Conservation (phyloP, 208 protist species). For the Blechomonas ayalai region DNA sequence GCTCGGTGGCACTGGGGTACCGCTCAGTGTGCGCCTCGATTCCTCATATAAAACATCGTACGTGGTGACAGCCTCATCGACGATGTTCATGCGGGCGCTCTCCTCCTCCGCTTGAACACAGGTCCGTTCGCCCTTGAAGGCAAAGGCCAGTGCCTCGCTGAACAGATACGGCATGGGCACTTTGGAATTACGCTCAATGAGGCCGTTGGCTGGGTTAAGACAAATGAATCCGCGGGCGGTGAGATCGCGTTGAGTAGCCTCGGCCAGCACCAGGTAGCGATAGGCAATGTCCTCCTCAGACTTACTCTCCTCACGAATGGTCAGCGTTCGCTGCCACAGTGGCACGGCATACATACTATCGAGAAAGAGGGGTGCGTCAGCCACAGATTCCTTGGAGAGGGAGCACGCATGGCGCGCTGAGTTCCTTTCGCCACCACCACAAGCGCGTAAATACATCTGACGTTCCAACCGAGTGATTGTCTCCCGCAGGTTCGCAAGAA, state of each 20-base stretch:
- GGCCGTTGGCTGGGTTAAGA: slow-evolving; percentile 12
- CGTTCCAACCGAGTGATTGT: slow-evolving; percentile 28
- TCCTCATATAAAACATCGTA: slow-evolving; percentile 3
- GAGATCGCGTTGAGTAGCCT: slow-evolving; percentile 38
- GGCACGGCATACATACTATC: slow-evolving; percentile 37
- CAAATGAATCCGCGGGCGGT: slow-evolving; percentile 17
- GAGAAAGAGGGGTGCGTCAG: slow-evolving; percentile 11
- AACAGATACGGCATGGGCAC: slow-evolving; percentile 12
- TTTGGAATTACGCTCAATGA: slow-evolving; percentile 2
- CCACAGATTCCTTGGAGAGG: slow-evolving; percentile 1
- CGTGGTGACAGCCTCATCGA: slow-evolving; percentile 20
- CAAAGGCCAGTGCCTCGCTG: slow-evolving; percentile 39
- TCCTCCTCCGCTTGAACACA: slow-evolving; percentile 44
- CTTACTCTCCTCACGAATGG: slow-evolving; percentile 59
- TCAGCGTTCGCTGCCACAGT: slow-evolving; percentile 48
- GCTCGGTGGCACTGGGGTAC: no score
- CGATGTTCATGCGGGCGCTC: slow-evolving; percentile 45
- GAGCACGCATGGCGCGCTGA: no score
- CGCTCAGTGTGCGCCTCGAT: background rate
- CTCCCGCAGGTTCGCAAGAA: slow-evolving; percentile 18
- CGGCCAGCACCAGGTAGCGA: slow-evolving; percentile 30
- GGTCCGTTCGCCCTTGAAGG: slow-evolving; percentile 35
- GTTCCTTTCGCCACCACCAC: no score
- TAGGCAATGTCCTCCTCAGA: slow-evolving; percentile 60
- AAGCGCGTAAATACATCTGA: slow-evolving; percentile 31